Base-by-base conservation (phyloP, 2,329 filamentous ascomycete genomes). In the Trichoderma koningii region DNA sequence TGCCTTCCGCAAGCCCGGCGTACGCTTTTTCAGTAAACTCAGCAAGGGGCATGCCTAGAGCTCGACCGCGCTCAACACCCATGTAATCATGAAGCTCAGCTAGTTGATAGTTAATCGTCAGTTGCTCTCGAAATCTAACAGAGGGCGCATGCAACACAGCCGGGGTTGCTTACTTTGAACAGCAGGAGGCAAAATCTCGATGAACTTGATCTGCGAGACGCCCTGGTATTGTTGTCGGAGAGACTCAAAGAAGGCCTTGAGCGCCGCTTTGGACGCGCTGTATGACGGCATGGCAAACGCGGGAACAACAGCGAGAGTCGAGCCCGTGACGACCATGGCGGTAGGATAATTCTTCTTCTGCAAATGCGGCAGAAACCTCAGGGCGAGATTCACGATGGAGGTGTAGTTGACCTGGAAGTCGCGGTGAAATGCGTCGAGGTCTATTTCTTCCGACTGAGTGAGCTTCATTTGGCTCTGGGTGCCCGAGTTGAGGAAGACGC, bases 401-500 rank as follows among this genome's bases (percentile, higher is more conserved):
- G 66, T 67, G 26, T 70, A 69, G 62, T 71, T 71, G 42, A 64
- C 66, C 45, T 66, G 53, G 30, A 71, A 60, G 7, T 70, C 65
- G 6, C 62, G 30, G 17, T 72, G 69, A 28, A 74, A 74, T 3
- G 67, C 67, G 1, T 51, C 72, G 51, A 77, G 67, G n/a, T 72
- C 68, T 52, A 75, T 69, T 44, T 62, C 64, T 56, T 34, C 44
- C 1, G 70, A 66, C 10, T 60, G 30, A 45, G 59, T 50, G 9
- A 70, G 19, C 67, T 70, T 21, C 69, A 81, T 69, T 0, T 69
- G 69, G 21, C 74, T 75, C 71, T 88, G 85, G 44, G 83, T 75
- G 30, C 84, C 85, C 0, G 85, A 81, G 72, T 87, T 87, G 63
- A 87, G 76, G 63, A 87, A 73, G 34, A 88, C 71, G 67, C 79